Base-by-base conservation (phyloP, 805 yeast genomes). In the Metschnikowia borealis region DNA sequence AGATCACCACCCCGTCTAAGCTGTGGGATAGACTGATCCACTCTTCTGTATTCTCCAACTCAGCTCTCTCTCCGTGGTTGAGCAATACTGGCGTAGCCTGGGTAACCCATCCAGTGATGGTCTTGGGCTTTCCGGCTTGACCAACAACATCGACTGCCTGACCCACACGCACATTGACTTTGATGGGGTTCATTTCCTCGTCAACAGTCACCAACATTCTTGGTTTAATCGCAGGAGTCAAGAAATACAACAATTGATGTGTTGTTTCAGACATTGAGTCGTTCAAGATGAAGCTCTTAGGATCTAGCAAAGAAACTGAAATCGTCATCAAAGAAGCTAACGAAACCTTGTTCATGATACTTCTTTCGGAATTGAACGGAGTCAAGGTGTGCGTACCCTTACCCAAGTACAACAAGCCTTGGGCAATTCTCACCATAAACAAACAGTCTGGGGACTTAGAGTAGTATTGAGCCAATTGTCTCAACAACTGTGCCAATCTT, bases 51-150 rank as follows among this genome's bases (percentile, higher is more conserved):
- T 87, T 90, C 66, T 95, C 99, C 58, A 94, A 75, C 69, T 94
- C 99, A 0, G 99, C 99, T 55, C 97, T 80, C 69, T 94, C 99
- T 40, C 98, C 98, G 60, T 84, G 84, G 38, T 94, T 91, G 50
- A 94, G 77, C 60, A 94, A 75, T 18, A 94, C 99, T 0, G 99
- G 99, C 0, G 99, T 94, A 5, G 94, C 87, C 64, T 94, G 99
- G 1, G 99, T 94, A 18, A 94, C 98, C 99, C 99, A 94, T 35
- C 99, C 99, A 3, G 99, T 94, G 44, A 94, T 94, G 11, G 97
- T 91, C 77, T 94, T 94, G 44, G 99, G 99, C 61, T 89, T 89
- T 73, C 99, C 99, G 0, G 98, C 99, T 69, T 92, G 98, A 33
- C 99, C 99, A 54, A 94, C 98, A 37, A 91, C 89, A 66, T 94